Evolutionary conservation across 495 filamentous ascomycete genomes (phyloP).

Genomic region (Penicillium longicatenatum): DNA sequence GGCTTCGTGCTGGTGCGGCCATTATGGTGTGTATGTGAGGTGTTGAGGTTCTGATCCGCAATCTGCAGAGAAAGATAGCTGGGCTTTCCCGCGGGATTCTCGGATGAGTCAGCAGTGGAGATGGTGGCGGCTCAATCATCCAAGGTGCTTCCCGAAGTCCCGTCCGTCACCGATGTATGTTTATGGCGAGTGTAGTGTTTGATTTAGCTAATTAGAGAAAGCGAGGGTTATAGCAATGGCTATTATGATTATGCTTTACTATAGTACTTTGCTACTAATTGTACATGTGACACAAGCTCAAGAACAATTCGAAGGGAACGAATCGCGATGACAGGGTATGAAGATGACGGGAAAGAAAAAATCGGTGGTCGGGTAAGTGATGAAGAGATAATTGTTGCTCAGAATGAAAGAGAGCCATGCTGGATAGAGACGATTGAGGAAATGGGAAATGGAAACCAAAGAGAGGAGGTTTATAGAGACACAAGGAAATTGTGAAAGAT

Average conservation of each 20-base stretch:
- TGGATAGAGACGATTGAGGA: conserved; percentile 12
- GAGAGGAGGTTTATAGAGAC: conserved; percentile 7
- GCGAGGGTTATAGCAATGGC: conserved; percentile 9
- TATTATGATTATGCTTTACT: conserved; percentile 32
- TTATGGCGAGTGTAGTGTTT: background rate
- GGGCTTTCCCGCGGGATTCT: background rate
- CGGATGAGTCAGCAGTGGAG: background rate
- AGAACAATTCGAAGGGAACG: conserved; percentile 14
- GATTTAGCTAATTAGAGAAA: conserved; percentile 18
- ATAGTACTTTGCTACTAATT: conserved; percentile 19
- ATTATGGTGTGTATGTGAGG: conserved; percentile 30
- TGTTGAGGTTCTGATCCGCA: conserved; percentile 10
- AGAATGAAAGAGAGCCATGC: background rate
- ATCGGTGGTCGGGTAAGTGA: conserved; percentile 1
- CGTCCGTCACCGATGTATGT: background rate
- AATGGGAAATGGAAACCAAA: conserved; percentile 13
- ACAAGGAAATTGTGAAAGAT: conserved; percentile 4
- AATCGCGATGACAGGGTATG: conserved; percentile 35
- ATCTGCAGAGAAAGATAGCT: conserved; percentile 25
- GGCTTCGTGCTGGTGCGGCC: conserved; percentile 39
- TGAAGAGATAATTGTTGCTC: conserved; percentile 1
- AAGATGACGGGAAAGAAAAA: conserved; percentile 10
- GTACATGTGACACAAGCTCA: conserved; percentile 15
- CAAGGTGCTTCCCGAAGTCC: background rate
- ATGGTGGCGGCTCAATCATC: conserved; percentile 3